A percentile compares a stretch with the other conserved stretches of the same genome.
These are phyloP conservation scores for Astraeus odoratus DNA, from an alignment of 768 basidiomycete species.

Conservation along the genomic window DNA sequence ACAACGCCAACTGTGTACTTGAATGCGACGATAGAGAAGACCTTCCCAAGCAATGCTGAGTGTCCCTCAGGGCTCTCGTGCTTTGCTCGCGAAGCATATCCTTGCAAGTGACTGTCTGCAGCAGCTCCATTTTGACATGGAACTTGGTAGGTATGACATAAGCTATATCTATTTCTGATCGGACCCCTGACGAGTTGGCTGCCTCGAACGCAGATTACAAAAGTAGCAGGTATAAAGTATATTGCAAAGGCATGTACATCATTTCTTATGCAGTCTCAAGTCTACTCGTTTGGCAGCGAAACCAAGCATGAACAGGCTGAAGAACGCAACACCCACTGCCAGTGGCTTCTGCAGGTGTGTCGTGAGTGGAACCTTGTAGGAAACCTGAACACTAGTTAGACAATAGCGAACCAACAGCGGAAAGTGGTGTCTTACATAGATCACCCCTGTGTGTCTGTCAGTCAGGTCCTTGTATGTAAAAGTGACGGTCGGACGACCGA, in stretches of 20 bases:
- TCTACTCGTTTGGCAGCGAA: constrained; percentile 45
- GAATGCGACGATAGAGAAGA: not conserved
- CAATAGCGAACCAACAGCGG: constrained; percentile 1
- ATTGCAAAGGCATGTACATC: constrained; percentile 4
- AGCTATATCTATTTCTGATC: too few species aligned
- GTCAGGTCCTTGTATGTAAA: constrained; percentile 72
- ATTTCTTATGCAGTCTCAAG: constrained; percentile 39
- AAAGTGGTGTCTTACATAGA: constrained; percentile 59
- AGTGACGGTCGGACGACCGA: constrained; percentile 74
- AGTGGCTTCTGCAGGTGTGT: constrained; percentile 87
- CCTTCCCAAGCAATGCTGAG: constrained; percentile 1
- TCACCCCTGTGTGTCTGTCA: constrained; percentile 67
- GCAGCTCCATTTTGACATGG: not conserved
- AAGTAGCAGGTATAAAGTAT: not conserved
- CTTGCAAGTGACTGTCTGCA: not conserved
- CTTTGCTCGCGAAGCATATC: constrained; percentile 8
- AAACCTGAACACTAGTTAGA: constrained; percentile 49
- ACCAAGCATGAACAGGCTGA: constrained; percentile 53
- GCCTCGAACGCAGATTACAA: too few species aligned
- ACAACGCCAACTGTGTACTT: not conserved
- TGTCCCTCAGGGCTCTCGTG: constrained; percentile 4
- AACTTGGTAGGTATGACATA: not conserved
- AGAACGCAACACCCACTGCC: constrained; percentile 65
- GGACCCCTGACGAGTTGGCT: not conserved
- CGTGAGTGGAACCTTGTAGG: constrained; percentile 73